phyloP scores from a whole-genome alignment of 768 basidiomycete species.

The Tephrocybe sp. region DNA sequence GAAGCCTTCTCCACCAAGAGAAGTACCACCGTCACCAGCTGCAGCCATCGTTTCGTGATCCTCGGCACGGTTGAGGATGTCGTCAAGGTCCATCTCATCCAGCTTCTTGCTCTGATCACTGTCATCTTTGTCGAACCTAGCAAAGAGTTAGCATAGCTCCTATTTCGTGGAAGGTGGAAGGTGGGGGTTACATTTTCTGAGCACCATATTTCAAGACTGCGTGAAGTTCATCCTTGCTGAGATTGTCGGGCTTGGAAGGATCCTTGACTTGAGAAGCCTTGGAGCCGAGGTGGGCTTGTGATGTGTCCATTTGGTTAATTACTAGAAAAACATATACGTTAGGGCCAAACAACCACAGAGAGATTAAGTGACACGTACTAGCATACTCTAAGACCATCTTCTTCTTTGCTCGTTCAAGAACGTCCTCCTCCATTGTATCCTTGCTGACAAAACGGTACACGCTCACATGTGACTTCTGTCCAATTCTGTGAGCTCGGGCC shows the following conservation, averaged over 20 bases:
- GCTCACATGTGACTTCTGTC: conserved; percentile 97
- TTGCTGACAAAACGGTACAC: conserved; percentile 99
- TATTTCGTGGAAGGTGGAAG: not conserved
- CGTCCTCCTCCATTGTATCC: conserved; percentile 99
- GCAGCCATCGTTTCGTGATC: conserved; percentile 92
- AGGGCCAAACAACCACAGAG: not conserved
- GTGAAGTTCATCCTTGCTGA: conserved; percentile 94
- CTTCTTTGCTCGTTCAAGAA: conserved; percentile 95
- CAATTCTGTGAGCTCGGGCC: conserved; percentile 98
- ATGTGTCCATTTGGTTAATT: conserved; percentile 99
- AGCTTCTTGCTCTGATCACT: conserved; percentile 90
- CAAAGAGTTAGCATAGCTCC: conserved; percentile 6
- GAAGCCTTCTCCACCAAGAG: conserved; percentile 97
- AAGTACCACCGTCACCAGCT: conserved; percentile 81
- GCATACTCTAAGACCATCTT: conserved; percentile 99
- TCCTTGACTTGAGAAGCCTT: conserved; percentile 69
- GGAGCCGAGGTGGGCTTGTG: conserved; percentile 91
- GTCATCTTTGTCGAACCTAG: conserved; percentile 97
- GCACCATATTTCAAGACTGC: conserved; percentile 99
- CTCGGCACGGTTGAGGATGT: conserved; percentile 95
- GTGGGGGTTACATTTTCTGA: conserved; percentile 91
- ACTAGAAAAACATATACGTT: conserved; percentile 46
- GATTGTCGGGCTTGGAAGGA: conserved; percentile 71
- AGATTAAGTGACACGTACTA: conserved; percentile 60
- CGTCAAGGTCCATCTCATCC: conserved; percentile 98